Evolutionary conservation across 495 filamentous ascomycete species (phyloP), one percentile per base, ranked within the genome.

Genomic region (Xylaria scruposa): DNA sequence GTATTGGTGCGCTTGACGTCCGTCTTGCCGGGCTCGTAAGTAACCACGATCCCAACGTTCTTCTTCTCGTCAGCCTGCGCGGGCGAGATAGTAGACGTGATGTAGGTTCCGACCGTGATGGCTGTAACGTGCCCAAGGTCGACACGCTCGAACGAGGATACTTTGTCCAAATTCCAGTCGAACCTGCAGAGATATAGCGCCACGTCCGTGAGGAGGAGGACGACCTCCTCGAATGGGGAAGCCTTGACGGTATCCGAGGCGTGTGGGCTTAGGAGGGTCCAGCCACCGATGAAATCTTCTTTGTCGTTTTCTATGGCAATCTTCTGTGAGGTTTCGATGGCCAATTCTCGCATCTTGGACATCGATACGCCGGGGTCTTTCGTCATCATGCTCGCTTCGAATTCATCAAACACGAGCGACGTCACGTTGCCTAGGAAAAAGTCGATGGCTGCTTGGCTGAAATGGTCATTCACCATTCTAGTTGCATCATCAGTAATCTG

Each of bases 401-500:
- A 99, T 66, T 99, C 96, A 61, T 92, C 90, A 73, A 98, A 98
- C 7, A 97, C 92, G 19, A 88, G 84, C 2, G 88, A 88, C 0
- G 91, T 92, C 21, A 96, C 94, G 72, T 95, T 95, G 31, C 96
- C 96, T 0, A 98, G 87, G n/a, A 97, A 86, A 75, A 93, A 98
- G 80, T 99, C 96, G 73, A 98, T 97, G 54, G 91, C 92, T 0
- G 94, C 92, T 79, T 99, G 96, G 12, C 94, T 93, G 79, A 98
- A 98, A 79, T 94, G 97, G 80, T 99, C 96, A 75, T 95, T 95
- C 74, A 99, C 93, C 75, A 97, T 94, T 74, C 97, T 97, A 79
- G 8, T 51, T 59, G 87, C 85, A 75, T 86, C 82, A 63, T 76
- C 70, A 77, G 73, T 69, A 63, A 59, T 53, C 15, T 54, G 46